A percentile compares a stretch with the other conserved stretches of the same genome.
Conservation (phyloP, 1,284 basidiomycete genomes). For the Leccinum griseonigrum region DNA sequence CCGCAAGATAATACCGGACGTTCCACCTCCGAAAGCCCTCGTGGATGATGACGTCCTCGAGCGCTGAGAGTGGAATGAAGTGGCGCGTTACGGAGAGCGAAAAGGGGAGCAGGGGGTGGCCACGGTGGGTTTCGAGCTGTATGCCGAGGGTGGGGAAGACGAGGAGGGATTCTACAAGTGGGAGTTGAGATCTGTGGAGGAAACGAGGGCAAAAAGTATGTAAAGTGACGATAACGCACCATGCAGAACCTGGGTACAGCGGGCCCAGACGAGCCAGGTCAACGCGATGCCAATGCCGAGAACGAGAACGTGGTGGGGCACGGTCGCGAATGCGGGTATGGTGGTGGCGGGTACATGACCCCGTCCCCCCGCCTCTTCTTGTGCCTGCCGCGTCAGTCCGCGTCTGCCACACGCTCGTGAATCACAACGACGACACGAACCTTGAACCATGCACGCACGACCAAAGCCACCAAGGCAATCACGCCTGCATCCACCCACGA, state of each 20-base stretch:
- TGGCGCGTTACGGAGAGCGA: constrained; percentile 41
- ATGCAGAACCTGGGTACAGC: constrained; percentile 49
- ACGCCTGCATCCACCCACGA: constrained; percentile 38
- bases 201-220: too few relatives aligned
- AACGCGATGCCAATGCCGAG: constrained; percentile 8
- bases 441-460: neutral
- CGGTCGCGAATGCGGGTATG: neutral
- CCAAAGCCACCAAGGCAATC: constrained; percentile 19
- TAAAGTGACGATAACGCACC: constrained; percentile 41
- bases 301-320: neutral
- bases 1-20: constrained; percentile 64
- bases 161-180: constrained; percentile 59
- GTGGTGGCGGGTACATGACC: neutral
- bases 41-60: constrained; percentile 68
- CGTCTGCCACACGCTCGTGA: too few relatives aligned
- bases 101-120: constrained; percentile 39
- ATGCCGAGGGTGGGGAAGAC: constrained; percentile 64
- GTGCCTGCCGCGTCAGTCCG: neutral
- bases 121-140: constrained; percentile 67
- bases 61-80: constrained; percentile 55
- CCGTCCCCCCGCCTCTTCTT: neutral
- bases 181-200: too few relatives aligned
- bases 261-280: constrained; percentile 31
- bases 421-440: neutral
- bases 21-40: constrained; percentile 71